Evolutionary conservation across 1,284 basidiomycete species (phyloP), one percentile per base, ranked within the genome.

Genomic region (Phylloporus sp.): DNA sequence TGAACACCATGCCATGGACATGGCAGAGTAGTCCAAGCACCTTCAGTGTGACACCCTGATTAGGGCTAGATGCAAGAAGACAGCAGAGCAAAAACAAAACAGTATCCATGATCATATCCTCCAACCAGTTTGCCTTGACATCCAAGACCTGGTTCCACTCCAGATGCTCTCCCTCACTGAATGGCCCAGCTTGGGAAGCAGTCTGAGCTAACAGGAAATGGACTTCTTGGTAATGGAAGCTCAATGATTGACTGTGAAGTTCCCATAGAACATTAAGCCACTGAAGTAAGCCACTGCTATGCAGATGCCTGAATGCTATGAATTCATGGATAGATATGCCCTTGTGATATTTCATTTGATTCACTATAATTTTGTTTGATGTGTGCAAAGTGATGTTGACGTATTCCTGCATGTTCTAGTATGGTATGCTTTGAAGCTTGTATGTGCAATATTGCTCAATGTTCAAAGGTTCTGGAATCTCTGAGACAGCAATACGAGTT

Each of bases 221-320:
- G 0, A 85, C 80, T 24, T 79, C 81, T 0, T 75, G 69, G 1
- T 70, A 62, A 34, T 69, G 69, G 53, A 84, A 80, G 2, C 72
- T 77, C 31, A 86, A 66, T 0, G 65, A 65, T 20, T 75, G 72
- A 22, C 74, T 72, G 18, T 72, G 71, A 24, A 84, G 62, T 63
- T 82, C 82, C 34, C 79, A 74, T 7, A 77, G 64, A 17, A 86
- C 78, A 59, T 85, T 86, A 26, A 81, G 65, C 84, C 84, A 86
- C 55, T 86, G 84, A 0, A 85, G 64, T 1, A 67, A 66, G 3
- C 71, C 66, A 2, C 85, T 83, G 26, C 79, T 77, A 2, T 84
- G 80, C 42, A 86, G 62, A 34, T 72, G 71, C 0, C 78, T 78
- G 51, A 82, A 85, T 0, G 80, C 75, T 5, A 79, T 67, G 32